Conservation (phyloP, 2,329 filamentous ascomycete genomes). For the Calonectria leucothoes region DNA sequence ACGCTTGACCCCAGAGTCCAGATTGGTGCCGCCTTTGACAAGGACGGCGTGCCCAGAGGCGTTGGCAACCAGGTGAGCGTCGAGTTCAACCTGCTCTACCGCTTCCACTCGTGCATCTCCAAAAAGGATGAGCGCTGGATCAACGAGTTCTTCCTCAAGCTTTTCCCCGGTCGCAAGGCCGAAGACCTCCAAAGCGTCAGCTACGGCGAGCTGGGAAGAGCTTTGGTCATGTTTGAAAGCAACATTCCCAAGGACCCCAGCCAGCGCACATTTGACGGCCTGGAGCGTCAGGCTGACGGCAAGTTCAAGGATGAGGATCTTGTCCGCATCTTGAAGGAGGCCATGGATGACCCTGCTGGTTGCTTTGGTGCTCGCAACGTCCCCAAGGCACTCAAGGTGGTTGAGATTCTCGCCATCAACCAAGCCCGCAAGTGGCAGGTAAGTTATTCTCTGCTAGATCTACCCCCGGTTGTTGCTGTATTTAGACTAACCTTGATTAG, state of each 20-base stretch:
- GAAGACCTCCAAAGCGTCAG: constrained; percentile 53
- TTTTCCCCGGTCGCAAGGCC: constrained; percentile 40
- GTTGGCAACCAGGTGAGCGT: constrained; percentile 75
- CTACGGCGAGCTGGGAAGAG: constrained; percentile 35
- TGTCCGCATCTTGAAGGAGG: constrained; percentile 63
- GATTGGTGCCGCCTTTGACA: constrained; percentile 55
- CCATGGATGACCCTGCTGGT: constrained; percentile 71
- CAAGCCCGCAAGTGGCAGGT: constrained; percentile 70
- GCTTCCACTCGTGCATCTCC: constrained; percentile 73
- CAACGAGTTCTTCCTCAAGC: constrained; percentile 59
- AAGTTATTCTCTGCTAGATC: too few relatives aligned
- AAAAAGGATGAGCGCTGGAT: constrained; percentile 72
- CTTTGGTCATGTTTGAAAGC: constrained; percentile 30
- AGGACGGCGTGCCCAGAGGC: constrained; percentile 62
- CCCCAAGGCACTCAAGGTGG: constrained; percentile 66
- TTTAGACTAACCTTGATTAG: background rate
- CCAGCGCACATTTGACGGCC: constrained; percentile 59
- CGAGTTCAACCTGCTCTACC: constrained; percentile 76
- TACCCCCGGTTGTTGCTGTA: too few relatives aligned
- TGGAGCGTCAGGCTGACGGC: constrained; percentile 61
- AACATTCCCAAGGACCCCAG: constrained; percentile 52
- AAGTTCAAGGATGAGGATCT: constrained; percentile 69
- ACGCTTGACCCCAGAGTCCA: constrained; percentile 73
- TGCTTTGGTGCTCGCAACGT: constrained; percentile 70
- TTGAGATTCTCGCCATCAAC: constrained; percentile 73